Conservation (phyloP, 768 basidiomycete genomes). For the Panaeolus cyanescens region DNA sequence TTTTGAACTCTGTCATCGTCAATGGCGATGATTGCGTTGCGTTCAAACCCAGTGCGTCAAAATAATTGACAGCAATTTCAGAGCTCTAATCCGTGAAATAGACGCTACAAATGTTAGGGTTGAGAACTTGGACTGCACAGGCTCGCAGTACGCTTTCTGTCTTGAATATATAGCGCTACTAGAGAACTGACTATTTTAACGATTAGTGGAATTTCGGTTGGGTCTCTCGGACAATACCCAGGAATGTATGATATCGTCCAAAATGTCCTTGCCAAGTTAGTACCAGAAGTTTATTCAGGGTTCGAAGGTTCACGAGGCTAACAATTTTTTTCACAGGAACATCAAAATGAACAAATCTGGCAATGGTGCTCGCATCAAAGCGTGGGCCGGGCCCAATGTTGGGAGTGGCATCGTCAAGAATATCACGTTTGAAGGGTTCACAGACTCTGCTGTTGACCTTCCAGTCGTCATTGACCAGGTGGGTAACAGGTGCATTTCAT, state of each 20-base stretch:
- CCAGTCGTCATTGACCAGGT: slow-evolving; percentile 64
- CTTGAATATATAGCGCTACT: neutral
- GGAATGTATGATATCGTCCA: slow-evolving; percentile 60
- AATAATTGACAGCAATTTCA: too few species aligned
- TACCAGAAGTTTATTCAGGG: slow-evolving; percentile 3
- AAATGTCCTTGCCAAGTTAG: slow-evolving; percentile 54
- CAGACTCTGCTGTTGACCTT: slow-evolving; percentile 55
- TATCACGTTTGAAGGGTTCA: slow-evolving; percentile 53
- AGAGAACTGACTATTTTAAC: neutral
- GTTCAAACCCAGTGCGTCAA: slow-evolving; percentile 49
- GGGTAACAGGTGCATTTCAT: slow-evolving; percentile 2
- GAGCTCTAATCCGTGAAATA: too few species aligned
- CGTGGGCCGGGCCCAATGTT: slow-evolving; percentile 61
- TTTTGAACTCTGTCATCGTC: slow-evolving; percentile 50
- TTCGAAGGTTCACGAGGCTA: neutral
- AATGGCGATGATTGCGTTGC: slow-evolving; percentile 65
- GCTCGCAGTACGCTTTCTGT: slow-evolving; percentile 48
- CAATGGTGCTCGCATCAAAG: slow-evolving; percentile 71
- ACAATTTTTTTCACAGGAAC: slow-evolving; percentile 35
- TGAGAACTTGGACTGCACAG: slow-evolving; percentile 57
- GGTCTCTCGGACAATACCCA: slow-evolving; percentile 59
- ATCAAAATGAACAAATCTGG: slow-evolving; percentile 62
- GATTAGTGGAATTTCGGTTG: slow-evolving; percentile 55
- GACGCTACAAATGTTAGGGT: slow-evolving; percentile 58
- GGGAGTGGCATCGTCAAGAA: slow-evolving; percentile 61